phyloP scores from a whole-genome alignment of 2,329 filamentous ascomycete genomes.

The Hirsutella minnesotensis region DNA sequence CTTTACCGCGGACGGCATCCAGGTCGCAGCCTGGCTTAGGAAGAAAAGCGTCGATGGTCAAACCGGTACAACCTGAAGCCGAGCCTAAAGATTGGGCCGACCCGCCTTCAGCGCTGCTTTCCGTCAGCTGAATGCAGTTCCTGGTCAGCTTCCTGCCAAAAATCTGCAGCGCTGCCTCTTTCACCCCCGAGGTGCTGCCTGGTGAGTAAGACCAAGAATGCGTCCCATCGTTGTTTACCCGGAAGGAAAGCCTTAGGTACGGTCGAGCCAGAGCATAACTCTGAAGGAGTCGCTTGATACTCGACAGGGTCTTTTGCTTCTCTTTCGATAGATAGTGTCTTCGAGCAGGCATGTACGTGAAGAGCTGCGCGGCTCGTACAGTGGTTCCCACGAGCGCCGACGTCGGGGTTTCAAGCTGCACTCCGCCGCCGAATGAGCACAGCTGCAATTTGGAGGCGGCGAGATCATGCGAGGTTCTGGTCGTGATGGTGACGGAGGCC shows the following conservation, averaged over 20 bases:
- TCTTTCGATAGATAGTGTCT: slow-evolving; percentile 45
- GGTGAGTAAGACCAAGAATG: slow-evolving; percentile 52
- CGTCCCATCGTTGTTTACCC: slow-evolving; percentile 40
- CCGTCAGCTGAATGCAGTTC: slow-evolving; percentile 35
- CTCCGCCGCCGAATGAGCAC: slow-evolving; percentile 17
- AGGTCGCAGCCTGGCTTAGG: slow-evolving; percentile 36
- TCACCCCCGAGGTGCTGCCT: slow-evolving; percentile 30
- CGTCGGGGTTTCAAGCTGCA: slow-evolving; percentile 16
- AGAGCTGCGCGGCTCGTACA: slow-evolving; percentile 47
- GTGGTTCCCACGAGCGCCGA: slow-evolving; percentile 58
- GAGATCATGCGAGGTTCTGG: slow-evolving; percentile 47
- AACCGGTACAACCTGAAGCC: not conserved
- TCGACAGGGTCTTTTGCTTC: slow-evolving; percentile 41
- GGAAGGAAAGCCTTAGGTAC: slow-evolving; percentile 47
- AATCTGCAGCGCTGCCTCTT: slow-evolving; percentile 49
- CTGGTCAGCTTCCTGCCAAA: slow-evolving; percentile 44
- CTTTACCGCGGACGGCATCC: slow-evolving; percentile 29
- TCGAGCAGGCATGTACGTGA: slow-evolving; percentile 51
- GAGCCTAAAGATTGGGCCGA: not conserved
- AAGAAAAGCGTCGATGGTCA: slow-evolving; percentile 45
- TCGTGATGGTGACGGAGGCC: slow-evolving; percentile 49
- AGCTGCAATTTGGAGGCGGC: slow-evolving; percentile 42
- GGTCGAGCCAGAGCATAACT: slow-evolving; percentile 57
- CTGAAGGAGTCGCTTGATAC: slow-evolving; percentile 48
- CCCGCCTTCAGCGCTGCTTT: slow-evolving; percentile 10